A percentile compares a stretch with the other conserved stretches of the same genome.
Conservation (phyloP, 352 stramenopile species). For the Phytophthora pseudosyringae region DNA sequence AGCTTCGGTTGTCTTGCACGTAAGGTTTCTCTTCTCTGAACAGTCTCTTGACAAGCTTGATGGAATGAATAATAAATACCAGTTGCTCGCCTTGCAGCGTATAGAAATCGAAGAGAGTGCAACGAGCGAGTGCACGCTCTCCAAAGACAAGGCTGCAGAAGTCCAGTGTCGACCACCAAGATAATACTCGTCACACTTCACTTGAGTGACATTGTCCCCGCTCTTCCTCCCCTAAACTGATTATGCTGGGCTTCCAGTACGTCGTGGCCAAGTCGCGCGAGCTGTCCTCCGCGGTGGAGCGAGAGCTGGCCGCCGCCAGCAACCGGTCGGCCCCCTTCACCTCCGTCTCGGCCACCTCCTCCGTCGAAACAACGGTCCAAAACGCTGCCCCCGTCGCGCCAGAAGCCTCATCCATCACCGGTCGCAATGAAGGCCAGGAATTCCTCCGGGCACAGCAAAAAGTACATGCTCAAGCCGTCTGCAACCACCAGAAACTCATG, state of each 20-base stretch:
- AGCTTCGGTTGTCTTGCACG: no score
- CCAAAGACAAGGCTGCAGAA: no score
- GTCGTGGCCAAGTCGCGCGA: slow-evolving; percentile 81
- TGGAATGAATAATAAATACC: no score
- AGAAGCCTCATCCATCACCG: slow-evolving; percentile 1
- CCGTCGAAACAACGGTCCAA: slow-evolving; percentile 19
- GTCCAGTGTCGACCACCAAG: no score
- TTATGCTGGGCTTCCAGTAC: slow-evolving; percentile 77
- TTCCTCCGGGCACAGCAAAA: slow-evolving; percentile 57
- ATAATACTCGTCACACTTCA: slow-evolving; percentile 4
- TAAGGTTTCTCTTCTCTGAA: no score
- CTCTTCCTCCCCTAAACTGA: background rate
- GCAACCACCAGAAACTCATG: slow-evolving; percentile 56
- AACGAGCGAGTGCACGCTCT: no score
- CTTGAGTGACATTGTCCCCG: slow-evolving; percentile 14
- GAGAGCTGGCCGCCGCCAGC: slow-evolving; percentile 38
- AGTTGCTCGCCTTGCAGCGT: no score
- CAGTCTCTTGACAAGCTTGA: no score
- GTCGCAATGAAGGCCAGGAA: slow-evolving; percentile 41
- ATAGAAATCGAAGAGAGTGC: no score
- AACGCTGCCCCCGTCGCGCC: slow-evolving; percentile 8
- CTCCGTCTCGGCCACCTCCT: background rate
- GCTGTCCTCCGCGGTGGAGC: slow-evolving; percentile 64
- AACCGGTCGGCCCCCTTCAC: slow-evolving; percentile 19
- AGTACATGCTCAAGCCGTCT: slow-evolving; percentile 34